phyloP scores from a whole-genome alignment of 1,284 basidiomycete species.

The Singerocomus rubriflavus region DNA sequence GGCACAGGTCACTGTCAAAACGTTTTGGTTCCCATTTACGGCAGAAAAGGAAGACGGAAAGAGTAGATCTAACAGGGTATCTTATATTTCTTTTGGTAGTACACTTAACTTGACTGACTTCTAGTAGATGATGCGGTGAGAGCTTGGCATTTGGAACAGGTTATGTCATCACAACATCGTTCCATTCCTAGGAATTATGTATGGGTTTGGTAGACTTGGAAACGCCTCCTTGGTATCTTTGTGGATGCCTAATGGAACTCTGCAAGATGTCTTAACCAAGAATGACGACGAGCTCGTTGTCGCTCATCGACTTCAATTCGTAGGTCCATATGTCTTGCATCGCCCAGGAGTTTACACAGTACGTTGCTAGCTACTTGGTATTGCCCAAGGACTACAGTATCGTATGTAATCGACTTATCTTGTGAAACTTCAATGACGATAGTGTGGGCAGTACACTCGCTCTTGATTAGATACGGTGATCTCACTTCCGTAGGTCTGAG shows the following conservation, averaged over 20 bases:
- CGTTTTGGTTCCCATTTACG: conserved; percentile 9
- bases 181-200: conserved; percentile 4
- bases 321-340: neutral
- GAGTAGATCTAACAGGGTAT: conserved; percentile 2
- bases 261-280: conserved; percentile 7
- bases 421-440: neutral
- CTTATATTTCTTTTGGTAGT: neutral
- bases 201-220: conserved; percentile 10
- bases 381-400: conserved; percentile 4
- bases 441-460: conserved; percentile 1
- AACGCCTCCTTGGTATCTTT: conserved; percentile 7
- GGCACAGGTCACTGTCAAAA: conserved; percentile 13
- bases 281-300: conserved; percentile 1
- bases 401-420: neutral
- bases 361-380: neutral
- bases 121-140: conserved; percentile 14
- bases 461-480: conserved; percentile 8
- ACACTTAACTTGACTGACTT: neutral
- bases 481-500: conserved; percentile 5
- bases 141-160: conserved; percentile 12
- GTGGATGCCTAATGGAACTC: conserved; percentile 12
- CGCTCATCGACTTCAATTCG: conserved; percentile 5
- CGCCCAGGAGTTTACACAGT: neutral
- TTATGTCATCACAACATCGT: conserved; percentile 11
- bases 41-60: neutral